A percentile compares a stretch with the other conserved stretches of the same genome.
Conservation (phyloP, 305 asterid species). For the Fraxinus sp. region DNA sequence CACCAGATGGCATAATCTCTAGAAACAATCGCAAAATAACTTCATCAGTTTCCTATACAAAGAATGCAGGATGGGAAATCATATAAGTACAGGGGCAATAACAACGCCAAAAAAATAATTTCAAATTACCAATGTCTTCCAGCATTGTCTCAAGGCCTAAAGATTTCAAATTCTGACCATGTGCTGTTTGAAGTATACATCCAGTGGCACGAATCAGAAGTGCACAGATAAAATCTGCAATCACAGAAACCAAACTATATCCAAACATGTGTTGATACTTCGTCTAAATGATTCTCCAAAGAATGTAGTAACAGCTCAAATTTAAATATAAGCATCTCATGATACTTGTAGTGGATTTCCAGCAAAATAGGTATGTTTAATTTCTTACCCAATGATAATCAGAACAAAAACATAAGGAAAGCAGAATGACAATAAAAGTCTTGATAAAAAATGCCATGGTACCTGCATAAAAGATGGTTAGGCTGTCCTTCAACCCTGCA, state of each 20-base stretch:
- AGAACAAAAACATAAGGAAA: background rate
- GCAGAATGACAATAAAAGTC: background rate
- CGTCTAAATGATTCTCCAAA: slow-evolving; percentile 20
- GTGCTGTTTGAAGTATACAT: slow-evolving; percentile 51
- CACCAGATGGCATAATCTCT: slow-evolving; percentile 75
- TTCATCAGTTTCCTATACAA: slow-evolving; percentile 26
- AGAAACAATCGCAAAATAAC: slow-evolving; percentile 25
- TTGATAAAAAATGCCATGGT: slow-evolving; percentile 1
- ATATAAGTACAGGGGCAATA: background rate
- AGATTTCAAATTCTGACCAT: slow-evolving; percentile 47
- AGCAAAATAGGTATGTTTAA: background rate
- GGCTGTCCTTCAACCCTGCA: slow-evolving; percentile 68
- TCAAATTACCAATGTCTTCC: slow-evolving; percentile 41
- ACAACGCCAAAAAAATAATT: background rate
- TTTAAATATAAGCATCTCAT: slow-evolving; percentile 13
- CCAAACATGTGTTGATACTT: slow-evolving; percentile 65
- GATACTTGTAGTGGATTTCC: slow-evolving; percentile 1
- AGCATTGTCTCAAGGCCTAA: slow-evolving; percentile 56
- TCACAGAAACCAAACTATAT: slow-evolving; percentile 78
- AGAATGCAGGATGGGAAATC: slow-evolving; percentile 14
- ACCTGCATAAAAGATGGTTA: slow-evolving; percentile 77
- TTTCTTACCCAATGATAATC: background rate
- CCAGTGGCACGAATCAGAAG: slow-evolving; percentile 83
- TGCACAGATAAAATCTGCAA: slow-evolving; percentile 83
- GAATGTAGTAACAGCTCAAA: slow-evolving; percentile 23